Evolutionary conservation across 352 stramenopile genomes (phyloP).

Genomic region (Globisporangium apiculatum): DNA sequence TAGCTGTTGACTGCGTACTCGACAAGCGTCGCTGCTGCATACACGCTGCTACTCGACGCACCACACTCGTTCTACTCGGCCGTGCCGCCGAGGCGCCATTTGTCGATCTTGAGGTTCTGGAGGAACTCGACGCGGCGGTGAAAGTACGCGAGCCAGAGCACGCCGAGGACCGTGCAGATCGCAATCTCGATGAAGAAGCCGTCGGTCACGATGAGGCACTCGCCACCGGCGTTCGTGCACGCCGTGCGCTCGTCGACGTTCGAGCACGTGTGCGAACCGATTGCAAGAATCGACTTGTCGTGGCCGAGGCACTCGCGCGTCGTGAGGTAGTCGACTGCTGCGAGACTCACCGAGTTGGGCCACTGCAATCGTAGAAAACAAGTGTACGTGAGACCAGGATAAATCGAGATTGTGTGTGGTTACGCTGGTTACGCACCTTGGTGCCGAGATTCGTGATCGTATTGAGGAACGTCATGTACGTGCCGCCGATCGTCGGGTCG

Average conservation of each 20-base stretch:
- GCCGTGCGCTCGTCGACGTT: constrained; percentile 53
- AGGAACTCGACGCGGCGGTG: constrained; percentile 59
- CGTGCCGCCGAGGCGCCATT: constrained; percentile 56
- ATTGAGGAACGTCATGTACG: constrained; percentile 99
- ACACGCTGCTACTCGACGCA: too few relatives aligned
- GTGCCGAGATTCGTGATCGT: constrained; percentile 97
- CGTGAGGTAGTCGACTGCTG: constrained; percentile 74
- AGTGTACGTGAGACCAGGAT: not conserved
- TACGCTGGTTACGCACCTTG: constrained; percentile 47
- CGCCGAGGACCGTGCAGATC: constrained; percentile 57
- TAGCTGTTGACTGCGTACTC: too few relatives aligned
- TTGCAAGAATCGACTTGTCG: constrained; percentile 55
- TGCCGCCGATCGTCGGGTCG: constrained; percentile 96
- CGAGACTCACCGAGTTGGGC: constrained; percentile 82
- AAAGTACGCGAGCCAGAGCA: constrained; percentile 66
- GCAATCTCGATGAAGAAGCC: constrained; percentile 78
- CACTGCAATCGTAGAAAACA: constrained; percentile 23
- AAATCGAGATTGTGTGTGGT: too few relatives aligned
- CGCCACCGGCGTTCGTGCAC: constrained; percentile 48
- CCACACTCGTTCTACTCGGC: constrained; percentile 18
- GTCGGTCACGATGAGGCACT: constrained; percentile 73
- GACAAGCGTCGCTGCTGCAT: too few relatives aligned
- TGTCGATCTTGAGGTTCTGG: constrained; percentile 79
- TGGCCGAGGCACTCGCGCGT: constrained; percentile 77
- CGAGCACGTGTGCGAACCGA: constrained; percentile 74